Evolutionary conservation across 164 flowering plant genomes (phyloP).

Genomic region (Aristolochia californica): DNA sequence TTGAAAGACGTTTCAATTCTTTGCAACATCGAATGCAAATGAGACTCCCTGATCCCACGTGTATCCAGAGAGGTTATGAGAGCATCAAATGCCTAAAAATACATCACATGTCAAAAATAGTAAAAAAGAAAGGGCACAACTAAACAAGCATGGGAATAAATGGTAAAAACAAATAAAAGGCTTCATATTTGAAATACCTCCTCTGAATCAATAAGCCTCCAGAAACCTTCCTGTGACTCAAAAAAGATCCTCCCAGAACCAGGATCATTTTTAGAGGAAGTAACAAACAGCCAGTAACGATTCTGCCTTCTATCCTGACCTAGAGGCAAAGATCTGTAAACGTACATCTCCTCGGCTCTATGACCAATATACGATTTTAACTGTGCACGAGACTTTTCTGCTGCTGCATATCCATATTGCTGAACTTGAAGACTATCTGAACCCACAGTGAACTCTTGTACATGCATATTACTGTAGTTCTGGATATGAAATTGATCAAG

Average conservation of each 20-base stretch:
- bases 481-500: constrained; percentile 24
- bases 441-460: constrained; percentile 27
- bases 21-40: constrained; percentile 64
- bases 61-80: constrained; percentile 61
- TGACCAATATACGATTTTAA: constrained; percentile 67
- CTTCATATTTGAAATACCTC: constrained; percentile 33
- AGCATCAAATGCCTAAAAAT: constrained; percentile 62
- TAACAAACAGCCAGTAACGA: constrained; percentile 75
- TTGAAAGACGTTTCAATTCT: constrained; percentile 56
- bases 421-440: constrained; percentile 37
- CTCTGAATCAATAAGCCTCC: constrained; percentile 84
- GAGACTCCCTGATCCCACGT: constrained; percentile 78
- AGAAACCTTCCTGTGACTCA: constrained; percentile 56
- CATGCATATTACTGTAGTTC: constrained; percentile 12
- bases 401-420: constrained; percentile 38
- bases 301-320: constrained; percentile 90
- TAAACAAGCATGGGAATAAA: background rate
- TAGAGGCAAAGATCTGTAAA: constrained; percentile 80
- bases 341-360: constrained; percentile 75
- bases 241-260: constrained; percentile 79
- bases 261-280: constrained; percentile 75
- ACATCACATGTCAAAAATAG: background rate
- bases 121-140: background rate
- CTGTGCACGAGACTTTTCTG: constrained; percentile 65
- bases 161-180: background rate